Percentiles rank a stretch among this genome's conserved stretches.
phyloP scores from a whole-genome alignment of 441 rosid genomes.

The Melianthus villosus region DNA sequence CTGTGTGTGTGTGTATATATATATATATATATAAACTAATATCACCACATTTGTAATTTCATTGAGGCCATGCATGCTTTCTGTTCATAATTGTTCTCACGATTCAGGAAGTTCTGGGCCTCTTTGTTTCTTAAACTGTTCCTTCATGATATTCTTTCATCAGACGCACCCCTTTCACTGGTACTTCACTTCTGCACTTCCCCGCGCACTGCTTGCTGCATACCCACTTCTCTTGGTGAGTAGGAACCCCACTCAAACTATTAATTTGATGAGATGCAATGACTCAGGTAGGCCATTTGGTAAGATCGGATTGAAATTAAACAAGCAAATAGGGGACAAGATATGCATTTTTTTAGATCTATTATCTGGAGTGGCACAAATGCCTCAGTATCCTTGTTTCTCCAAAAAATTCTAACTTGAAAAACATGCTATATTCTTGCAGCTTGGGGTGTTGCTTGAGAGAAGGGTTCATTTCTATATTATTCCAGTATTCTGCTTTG shows the following conservation, averaged over 20 bases:
- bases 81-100: no score
- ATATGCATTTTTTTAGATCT: no score
- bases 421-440: conserved; percentile 17
- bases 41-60: no score
- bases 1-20: not conserved
- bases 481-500: conserved; percentile 54
- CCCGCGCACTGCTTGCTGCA: conserved; percentile 67
- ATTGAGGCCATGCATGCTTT: not conserved
- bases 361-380: no score
- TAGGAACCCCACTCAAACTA: no score
- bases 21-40: no score
- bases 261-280: no score
- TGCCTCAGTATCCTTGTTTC: no score
- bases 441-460: conserved; percentile 70
- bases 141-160: conserved; percentile 23
- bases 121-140: no score
- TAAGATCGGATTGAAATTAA: no score
- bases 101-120: not conserved
- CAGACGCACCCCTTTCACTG: conserved; percentile 81
- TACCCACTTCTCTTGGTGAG: conserved; percentile 85
- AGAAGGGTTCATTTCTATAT: conserved; percentile 49
- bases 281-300: no score
- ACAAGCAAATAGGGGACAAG: no score
- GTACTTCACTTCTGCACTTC: conserved; percentile 97
- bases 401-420: not conserved